Base-by-base conservation (phyloP, 2,329 filamentous ascomycete species). In the Xylariomycetidae sp. region DNA sequence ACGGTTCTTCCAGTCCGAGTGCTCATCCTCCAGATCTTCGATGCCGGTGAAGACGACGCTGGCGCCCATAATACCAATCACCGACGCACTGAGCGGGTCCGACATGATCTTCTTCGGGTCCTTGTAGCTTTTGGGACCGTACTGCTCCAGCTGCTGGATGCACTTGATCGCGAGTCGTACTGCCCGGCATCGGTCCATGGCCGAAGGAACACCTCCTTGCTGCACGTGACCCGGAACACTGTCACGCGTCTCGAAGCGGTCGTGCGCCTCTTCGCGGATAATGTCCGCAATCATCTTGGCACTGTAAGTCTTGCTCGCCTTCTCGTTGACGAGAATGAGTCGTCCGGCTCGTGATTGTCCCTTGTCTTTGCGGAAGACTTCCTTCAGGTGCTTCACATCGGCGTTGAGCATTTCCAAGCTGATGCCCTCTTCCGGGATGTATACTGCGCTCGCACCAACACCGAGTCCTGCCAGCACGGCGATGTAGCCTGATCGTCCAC, bases 341-440 rank as follows among this genome's bases (percentile, higher is more conserved):
- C 95, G 90, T 22, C 92, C 92, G 1, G 89, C 90, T 34, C 89
- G 81, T 29, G 82, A 87, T 59, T 92, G 85, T 37, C 92, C 92
- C 53, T 79, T 81, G 64, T 98, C 92, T 39, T 82, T 75, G 10
- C 74, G 68, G 63, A 98, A 98, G 36, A 86, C 82, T 12, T 90
- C 71, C 45, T 90, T 87, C 23, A 98, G 72, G 57, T 93, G 85
- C 39, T 83, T 79, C 49, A 98, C 95, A 53, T 98, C 92, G 5
- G 80, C 74, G 26, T 87, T 82, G 6, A 98, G 76, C 85, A 93
- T 96, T 52, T 90, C 85, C 35, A 98, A 79, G 57, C 82, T 84
- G 61, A 98, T 86, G 6, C 92, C 92, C 62, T 98, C 88, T 61
- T 98, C 92, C 1, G 92, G 92, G 5, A 90, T 96, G 63, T 98